Conservation (phyloP, 345 rosid species). For the Euphorbia tirucalli region DNA sequence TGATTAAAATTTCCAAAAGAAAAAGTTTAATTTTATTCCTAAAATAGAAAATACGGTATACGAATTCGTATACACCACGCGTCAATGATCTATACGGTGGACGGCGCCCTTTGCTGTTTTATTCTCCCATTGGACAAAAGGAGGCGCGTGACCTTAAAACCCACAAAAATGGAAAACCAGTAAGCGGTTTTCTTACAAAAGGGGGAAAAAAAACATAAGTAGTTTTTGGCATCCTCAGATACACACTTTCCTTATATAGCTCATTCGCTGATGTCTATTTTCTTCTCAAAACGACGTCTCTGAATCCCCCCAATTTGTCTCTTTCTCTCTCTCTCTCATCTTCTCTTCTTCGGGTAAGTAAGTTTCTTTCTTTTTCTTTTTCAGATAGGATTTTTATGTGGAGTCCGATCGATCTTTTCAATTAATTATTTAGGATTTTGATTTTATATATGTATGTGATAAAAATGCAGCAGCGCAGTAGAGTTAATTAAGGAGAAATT, state of each 20-base stretch:
- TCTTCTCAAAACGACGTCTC: constrained; percentile 27
- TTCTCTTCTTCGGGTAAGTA: not conserved
- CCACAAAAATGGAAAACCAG: not conserved
- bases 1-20: too few species aligned
- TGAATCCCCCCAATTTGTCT: constrained; percentile 9
- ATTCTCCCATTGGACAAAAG: not conserved
- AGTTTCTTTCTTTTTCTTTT: not conserved
- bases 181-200: not conserved
- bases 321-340: constrained; percentile 1
- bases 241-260: constrained; percentile 40
- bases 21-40: constrained; percentile 7
- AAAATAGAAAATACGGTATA: constrained; percentile 24
- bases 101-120: not conserved
- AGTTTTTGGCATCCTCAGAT: constrained; percentile 18
- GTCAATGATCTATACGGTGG: constrained; percentile 44
- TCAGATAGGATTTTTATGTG: too few species aligned
- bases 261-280: not conserved
- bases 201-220: constrained; percentile 9
- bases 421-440: too few species aligned
- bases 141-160: constrained; percentile 9
- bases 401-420: too few species aligned
- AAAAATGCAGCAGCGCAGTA: too few species aligned
- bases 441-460: too few species aligned
- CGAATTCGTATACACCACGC: constrained; percentile 34
- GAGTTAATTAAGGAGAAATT: too few species aligned